Evolutionary conservation across 2,329 filamentous ascomycete genomes (phyloP).

Genomic region (Penicillium sp.): DNA sequence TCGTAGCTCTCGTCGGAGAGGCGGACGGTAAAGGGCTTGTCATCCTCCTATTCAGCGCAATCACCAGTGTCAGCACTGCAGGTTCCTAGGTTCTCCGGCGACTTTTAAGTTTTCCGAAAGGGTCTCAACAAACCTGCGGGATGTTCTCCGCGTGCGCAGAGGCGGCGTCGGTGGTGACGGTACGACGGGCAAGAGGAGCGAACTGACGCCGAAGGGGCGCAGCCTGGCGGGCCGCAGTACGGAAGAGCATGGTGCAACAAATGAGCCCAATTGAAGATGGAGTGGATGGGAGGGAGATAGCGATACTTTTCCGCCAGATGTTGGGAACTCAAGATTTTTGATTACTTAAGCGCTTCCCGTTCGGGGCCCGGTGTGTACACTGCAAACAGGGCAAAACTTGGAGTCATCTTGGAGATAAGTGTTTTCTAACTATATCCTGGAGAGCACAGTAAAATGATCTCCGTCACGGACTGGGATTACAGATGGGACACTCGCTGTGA

Average conservation of each 20-base stretch:
- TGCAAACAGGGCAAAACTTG: slow-evolving; percentile 31
- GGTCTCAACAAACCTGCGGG: slow-evolving; percentile 57
- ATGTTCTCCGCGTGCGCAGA: slow-evolving; percentile 83
- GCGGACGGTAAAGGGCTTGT: slow-evolving; percentile 84
- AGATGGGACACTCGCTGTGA: too few relatives aligned
- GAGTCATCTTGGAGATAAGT: background rate
- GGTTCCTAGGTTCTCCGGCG: slow-evolving; percentile 37
- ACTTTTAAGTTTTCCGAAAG: slow-evolving; percentile 20
- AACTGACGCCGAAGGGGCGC: slow-evolving; percentile 53
- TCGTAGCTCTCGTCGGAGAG: slow-evolving; percentile 99
- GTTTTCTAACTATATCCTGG: too few relatives aligned
- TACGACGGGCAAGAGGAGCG: slow-evolving; percentile 56
- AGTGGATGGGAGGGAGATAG: slow-evolving; percentile 21
- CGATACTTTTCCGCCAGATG: slow-evolving; percentile 33
- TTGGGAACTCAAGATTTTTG: slow-evolving; percentile 34
- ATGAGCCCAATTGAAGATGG: slow-evolving; percentile 28
- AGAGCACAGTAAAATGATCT: too few relatives aligned
- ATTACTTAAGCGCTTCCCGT: slow-evolving; percentile 28
- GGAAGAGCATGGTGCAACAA: slow-evolving; percentile 61
- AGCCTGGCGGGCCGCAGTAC: slow-evolving; percentile 59
- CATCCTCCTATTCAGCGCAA: slow-evolving; percentile 65
- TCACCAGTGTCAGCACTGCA: slow-evolving; percentile 20
- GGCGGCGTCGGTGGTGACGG: slow-evolving; percentile 92
- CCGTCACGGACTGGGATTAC: too few relatives aligned
- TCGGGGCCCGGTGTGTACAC: slow-evolving; percentile 30